Conservation (phyloP, 1,139 yeast genomes). For the Scheffersomyces segobiensis region DNA sequence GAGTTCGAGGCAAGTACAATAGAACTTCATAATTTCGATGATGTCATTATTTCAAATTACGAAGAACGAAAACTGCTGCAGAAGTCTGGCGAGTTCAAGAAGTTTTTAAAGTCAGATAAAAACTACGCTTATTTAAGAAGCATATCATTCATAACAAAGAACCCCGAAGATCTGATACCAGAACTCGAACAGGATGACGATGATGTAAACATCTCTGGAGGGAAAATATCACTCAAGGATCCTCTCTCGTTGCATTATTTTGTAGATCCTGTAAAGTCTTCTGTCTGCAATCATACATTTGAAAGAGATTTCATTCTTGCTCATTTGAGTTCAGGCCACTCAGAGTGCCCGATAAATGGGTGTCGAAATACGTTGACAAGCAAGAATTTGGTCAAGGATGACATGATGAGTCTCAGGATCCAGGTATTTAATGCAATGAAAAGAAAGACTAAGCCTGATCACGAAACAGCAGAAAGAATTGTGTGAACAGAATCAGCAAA, state of each 20-base stretch:
- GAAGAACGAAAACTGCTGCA: too few species aligned
- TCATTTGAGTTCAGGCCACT: constrained; percentile 18
- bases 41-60: too few species aligned
- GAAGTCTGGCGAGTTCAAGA: constrained; percentile 1
- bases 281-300: constrained; percentile 59
- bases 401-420: too few species aligned
- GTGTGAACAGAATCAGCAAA: too few species aligned
- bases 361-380: too few species aligned
- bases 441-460: too few species aligned
- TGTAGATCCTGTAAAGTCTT: constrained; percentile 53
- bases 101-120: constrained; percentile 3
- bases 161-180: constrained; percentile 47
- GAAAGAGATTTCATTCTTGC: constrained; percentile 47
- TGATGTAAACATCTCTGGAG: constrained; percentile 65
- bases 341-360: too few species aligned
- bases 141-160: constrained; percentile 27
- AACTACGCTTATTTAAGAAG: constrained; percentile 26
- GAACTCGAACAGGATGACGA: constrained; percentile 36
- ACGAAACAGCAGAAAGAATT: too few species aligned
- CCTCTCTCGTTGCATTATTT: constrained; percentile 60
- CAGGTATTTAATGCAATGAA: too few species aligned
- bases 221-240: constrained; percentile 61
- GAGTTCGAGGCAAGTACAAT: too few species aligned
- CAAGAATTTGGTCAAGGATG: too few species aligned
- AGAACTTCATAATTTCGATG: too few species aligned